phyloP scores from a whole-genome alignment of 495 filamentous ascomycete species.

The Penicillium soppii region DNA sequence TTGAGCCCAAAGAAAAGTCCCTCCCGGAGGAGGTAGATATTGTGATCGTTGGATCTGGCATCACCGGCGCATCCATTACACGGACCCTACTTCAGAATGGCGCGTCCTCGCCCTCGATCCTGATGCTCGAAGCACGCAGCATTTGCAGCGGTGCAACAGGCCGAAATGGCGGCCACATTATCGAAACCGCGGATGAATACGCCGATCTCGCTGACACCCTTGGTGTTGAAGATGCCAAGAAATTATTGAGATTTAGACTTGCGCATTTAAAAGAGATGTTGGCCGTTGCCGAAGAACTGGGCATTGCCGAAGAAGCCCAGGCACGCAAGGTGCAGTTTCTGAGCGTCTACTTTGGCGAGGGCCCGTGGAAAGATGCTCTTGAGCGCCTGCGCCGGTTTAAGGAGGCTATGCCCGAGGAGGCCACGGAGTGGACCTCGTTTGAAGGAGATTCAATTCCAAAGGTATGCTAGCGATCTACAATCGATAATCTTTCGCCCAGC shows the following conservation, averaged over 20 bases:
- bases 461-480: no score
- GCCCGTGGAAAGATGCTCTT: conserved; percentile 22
- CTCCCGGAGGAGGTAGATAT: conserved; percentile 61
- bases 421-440: conserved; percentile 27
- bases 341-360: conserved; percentile 30
- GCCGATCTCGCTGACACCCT: conserved; percentile 20
- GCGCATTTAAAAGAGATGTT: conserved; percentile 34
- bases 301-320: conserved; percentile 23
- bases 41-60: conserved; percentile 71
- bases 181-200: conserved; percentile 30
- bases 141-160: conserved; percentile 82
- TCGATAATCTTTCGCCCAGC: neutral
- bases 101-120: conserved; percentile 17
- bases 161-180: conserved; percentile 47
- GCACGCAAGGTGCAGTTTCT: conserved; percentile 33
- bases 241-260: conserved; percentile 28
- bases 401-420: conserved; percentile 30
- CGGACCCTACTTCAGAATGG: conserved; percentile 52
- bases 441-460: conserved; percentile 23
- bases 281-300: conserved; percentile 28
- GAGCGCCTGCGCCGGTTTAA: conserved; percentile 25
- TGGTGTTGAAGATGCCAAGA: conserved; percentile 26
- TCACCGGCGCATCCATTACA: conserved; percentile 68
- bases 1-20: conserved; percentile 52
- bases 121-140: conserved; percentile 78